Percentiles rank a stretch among this genome's conserved stretches.
Evolutionary conservation across 768 basidiomycete genomes (phyloP).

Genomic region (Lyophyllum semitale): DNA sequence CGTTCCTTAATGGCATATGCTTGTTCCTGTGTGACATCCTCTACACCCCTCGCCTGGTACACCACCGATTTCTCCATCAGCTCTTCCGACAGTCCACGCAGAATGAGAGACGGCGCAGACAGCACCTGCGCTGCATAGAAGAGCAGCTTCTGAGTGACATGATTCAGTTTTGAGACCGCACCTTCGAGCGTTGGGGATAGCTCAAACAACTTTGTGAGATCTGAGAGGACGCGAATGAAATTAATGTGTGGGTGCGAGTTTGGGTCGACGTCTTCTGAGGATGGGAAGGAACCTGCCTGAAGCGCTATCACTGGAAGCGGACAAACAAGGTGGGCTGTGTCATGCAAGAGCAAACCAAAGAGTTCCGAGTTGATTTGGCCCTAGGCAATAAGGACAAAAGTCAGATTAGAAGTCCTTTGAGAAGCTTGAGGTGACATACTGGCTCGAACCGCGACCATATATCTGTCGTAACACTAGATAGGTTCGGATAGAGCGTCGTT

Average conservation of each 20-base stretch:
- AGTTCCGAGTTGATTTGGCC: conserved; percentile 38
- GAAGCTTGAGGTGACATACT: conserved; percentile 32
- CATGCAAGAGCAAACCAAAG: conserved; percentile 56
- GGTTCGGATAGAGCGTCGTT: conserved; percentile 47
- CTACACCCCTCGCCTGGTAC: conserved; percentile 22
- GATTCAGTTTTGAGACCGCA: conserved; percentile 25
- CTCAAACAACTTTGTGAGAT: conserved; percentile 47
- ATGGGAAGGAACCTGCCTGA: conserved; percentile 9
- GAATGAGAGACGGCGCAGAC: conserved; percentile 43
- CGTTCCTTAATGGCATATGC: background rate
- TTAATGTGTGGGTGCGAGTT: conserved; percentile 40
- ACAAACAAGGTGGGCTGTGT: conserved; percentile 53
- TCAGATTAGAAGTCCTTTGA: background rate
- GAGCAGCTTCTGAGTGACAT: conserved; percentile 58
- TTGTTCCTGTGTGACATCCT: background rate
- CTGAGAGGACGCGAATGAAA: conserved; percentile 54
- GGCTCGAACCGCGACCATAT: conserved; percentile 65
- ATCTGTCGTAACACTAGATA: conserved; percentile 58
- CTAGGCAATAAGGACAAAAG: conserved; percentile 21
- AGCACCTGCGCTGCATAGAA: conserved; percentile 71
- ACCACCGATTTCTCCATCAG: conserved; percentile 24
- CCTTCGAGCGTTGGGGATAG: background rate
- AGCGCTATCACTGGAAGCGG: conserved; percentile 41
- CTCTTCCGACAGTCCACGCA: conserved; percentile 47
- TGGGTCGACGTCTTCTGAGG: conserved; percentile 23